Conservation (phyloP, 345 rosid species). For the Salix brachista region DNA sequence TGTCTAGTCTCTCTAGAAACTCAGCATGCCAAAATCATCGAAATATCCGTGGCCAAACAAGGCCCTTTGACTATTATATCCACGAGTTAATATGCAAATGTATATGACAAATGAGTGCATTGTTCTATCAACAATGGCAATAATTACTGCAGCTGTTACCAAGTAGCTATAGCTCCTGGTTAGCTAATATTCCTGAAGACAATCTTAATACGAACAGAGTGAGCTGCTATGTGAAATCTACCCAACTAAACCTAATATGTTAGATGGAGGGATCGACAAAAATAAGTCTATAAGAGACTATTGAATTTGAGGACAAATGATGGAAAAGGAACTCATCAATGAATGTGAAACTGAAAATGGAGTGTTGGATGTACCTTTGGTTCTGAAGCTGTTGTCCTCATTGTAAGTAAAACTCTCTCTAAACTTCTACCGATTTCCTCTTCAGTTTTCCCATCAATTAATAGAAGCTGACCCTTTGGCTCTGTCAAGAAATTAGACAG, state of each 20-base stretch:
- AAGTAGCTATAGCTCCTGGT: neutral
- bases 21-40: neutral
- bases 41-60: neutral
- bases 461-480: constrained; percentile 95
- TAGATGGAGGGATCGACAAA: too few relatives aligned
- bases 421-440: constrained; percentile 79
- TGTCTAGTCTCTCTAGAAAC: neutral
- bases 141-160: neutral
- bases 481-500: constrained; percentile 36
- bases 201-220: too few relatives aligned
- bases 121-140: neutral
- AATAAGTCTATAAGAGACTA: too few relatives aligned
- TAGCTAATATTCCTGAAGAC: neutral
- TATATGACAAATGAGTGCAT: neutral
- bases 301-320: neutral
- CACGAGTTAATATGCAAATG: neutral
- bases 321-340: constrained; percentile 1
- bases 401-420: constrained; percentile 94
- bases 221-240: too few relatives aligned
- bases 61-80: neutral
- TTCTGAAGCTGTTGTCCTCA: constrained; percentile 86
- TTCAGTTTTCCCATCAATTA: constrained; percentile 90
- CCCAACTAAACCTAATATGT: too few relatives aligned
- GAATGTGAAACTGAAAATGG: constrained; percentile 1
- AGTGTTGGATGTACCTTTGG: constrained; percentile 55